Evolutionary conservation across 208 protist species (phyloP).

Genomic region (Trypanosoma cruzi): DNA sequence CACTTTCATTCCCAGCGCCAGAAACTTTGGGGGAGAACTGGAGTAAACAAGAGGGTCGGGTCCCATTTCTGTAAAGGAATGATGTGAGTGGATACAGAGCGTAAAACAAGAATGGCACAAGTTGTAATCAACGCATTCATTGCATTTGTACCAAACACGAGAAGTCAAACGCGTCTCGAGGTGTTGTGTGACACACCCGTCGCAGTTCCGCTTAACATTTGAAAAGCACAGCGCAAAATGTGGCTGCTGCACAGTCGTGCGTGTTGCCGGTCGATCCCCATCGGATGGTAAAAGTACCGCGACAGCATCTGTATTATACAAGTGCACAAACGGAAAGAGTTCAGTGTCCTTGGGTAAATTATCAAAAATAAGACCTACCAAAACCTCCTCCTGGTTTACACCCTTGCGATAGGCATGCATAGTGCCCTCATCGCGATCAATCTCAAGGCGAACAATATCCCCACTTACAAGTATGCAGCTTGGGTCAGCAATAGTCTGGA

Average conservation of each 20-base stretch:
- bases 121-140: constrained; percentile 89
- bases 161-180: constrained; percentile 43
- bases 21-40: constrained; percentile 39
- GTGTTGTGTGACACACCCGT: constrained; percentile 68
- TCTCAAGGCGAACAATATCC: constrained; percentile 82
- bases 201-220: constrained; percentile 65
- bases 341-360: constrained; percentile 59
- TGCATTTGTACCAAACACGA: constrained; percentile 87
- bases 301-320: constrained; percentile 91
- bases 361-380: constrained; percentile 83
- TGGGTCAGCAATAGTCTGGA: constrained; percentile 72
- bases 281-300: constrained; percentile 82
- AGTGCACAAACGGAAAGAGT: constrained; percentile 86
- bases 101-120: constrained; percentile 83
- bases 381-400: constrained; percentile 71
- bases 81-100: constrained; percentile 78
- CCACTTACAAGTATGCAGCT: constrained; percentile 90
- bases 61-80: constrained; percentile 89
- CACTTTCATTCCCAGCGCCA: constrained; percentile 71
- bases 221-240: constrained; percentile 56
- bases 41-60: constrained; percentile 50
- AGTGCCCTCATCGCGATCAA: constrained; percentile 73
- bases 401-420: constrained; percentile 88
- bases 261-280: constrained; percentile 40
- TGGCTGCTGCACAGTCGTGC: constrained; percentile 74